Evolutionary conservation across 2,329 filamentous ascomycete species (phyloP).

Genomic region (Dactylellina haptotyla): DNA sequence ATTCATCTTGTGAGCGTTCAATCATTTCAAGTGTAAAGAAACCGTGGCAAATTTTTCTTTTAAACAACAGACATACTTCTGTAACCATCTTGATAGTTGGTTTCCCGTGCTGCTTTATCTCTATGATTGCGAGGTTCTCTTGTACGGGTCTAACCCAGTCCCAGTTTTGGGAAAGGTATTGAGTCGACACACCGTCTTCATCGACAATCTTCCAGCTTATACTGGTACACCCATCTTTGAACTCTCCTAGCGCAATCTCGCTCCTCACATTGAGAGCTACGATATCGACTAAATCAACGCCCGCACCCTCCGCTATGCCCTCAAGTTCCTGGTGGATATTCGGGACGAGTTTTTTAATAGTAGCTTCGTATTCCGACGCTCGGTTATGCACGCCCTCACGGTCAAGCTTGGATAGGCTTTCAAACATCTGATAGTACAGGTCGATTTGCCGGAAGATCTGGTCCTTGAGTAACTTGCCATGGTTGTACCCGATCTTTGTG

Average conservation of each 20-base stretch:
- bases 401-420: slow-evolving; percentile 17
- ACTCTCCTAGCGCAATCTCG: slow-evolving; percentile 69
- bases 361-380: slow-evolving; percentile 65
- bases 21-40: background rate
- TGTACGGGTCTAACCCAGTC: slow-evolving; percentile 69
- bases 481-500: slow-evolving; percentile 31
- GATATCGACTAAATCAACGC: slow-evolving; percentile 65
- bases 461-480: slow-evolving; percentile 19
- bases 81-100: slow-evolving; percentile 69
- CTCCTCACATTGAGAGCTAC: slow-evolving; percentile 69
- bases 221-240: slow-evolving; percentile 69
- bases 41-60: background rate
- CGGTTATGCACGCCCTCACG: slow-evolving; percentile 16
- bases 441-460: slow-evolving; percentile 35
- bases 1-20: too few species aligned
- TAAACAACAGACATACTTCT: slow-evolving; percentile 62
- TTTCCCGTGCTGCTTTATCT: slow-evolving; percentile 63
- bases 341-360: slow-evolving; percentile 62
- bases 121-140: slow-evolving; percentile 65
- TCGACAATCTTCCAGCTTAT: slow-evolving; percentile 63
- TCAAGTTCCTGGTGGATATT: slow-evolving; percentile 64
- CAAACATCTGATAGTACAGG: slow-evolving; percentile 34
- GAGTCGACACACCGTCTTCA: slow-evolving; percentile 56
- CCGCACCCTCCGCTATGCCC: slow-evolving; percentile 68
- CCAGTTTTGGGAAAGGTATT: slow-evolving; percentile 70